Evolutionary conservation across 2,329 filamentous ascomycete genomes (phyloP).

Genomic region (Seiridium unicorne): DNA sequence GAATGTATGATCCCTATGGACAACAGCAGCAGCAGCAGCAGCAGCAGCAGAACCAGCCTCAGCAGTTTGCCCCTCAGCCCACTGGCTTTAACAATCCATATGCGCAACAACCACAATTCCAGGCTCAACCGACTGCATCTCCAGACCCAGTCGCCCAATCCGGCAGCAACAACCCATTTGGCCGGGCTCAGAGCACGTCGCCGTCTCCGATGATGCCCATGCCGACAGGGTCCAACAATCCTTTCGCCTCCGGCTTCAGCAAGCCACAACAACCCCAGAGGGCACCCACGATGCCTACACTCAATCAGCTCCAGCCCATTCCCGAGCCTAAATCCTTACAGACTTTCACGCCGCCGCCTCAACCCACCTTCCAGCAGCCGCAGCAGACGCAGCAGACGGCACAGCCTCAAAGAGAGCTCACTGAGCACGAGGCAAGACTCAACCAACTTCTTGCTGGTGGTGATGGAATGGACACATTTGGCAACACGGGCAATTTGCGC

Average conservation of each 20-base stretch:
- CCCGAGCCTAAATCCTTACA: conserved; percentile 81
- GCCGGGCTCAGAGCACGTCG: conserved; percentile 50
- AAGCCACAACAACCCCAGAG: conserved; percentile 55
- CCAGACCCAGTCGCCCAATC: conserved; percentile 66
- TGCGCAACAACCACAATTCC: conserved; percentile 47
- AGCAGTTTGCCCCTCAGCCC: conserved; percentile 23
- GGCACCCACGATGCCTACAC: conserved; percentile 61
- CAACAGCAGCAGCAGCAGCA: conserved; percentile 52
- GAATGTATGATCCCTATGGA: conserved; percentile 69
- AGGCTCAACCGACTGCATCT: conserved; percentile 36
- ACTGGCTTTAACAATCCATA: conserved; percentile 55
- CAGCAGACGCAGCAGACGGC: conserved; percentile 44
- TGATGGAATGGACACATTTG: conserved; percentile 95
- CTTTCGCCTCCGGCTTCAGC: conserved; percentile 77
- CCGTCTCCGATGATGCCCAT: conserved; percentile 72
- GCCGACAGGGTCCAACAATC: conserved; percentile 95
- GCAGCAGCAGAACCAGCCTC: conserved; percentile 18
- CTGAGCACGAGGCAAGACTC: conserved; percentile 69
- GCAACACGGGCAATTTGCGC: conserved; percentile 92
- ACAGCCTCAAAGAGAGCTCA: conserved; percentile 55
- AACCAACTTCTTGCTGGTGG: conserved; percentile 83
- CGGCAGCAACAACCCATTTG: conserved; percentile 94
- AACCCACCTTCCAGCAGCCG: conserved; percentile 44
- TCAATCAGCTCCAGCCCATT: conserved; percentile 59
- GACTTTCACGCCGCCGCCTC: conserved; percentile 40